Evolutionary conservation across 2,329 filamentous ascomycete genomes (phyloP).

Genomic region (Canariomyces notabilis): DNA sequence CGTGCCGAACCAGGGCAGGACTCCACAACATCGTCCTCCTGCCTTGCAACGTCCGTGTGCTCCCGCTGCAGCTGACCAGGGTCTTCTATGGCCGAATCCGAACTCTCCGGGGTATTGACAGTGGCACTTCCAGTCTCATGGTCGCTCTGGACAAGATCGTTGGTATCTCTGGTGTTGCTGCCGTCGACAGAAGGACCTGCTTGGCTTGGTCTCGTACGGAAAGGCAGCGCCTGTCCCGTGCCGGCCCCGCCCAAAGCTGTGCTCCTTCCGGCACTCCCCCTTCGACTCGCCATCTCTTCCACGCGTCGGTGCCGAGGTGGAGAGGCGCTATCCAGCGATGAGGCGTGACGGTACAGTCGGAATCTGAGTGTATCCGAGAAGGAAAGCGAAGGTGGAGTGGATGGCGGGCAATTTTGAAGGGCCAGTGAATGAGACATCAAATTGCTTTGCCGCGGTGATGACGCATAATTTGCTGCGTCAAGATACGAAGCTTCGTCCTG

Average conservation of each 20-base stretch:
- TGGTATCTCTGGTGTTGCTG: too few species aligned
- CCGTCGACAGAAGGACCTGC: background rate
- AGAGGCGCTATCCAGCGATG: slow-evolving; percentile 8
- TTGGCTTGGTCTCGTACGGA: background rate
- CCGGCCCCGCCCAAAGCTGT: background rate
- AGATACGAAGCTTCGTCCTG: slow-evolving; percentile 9
- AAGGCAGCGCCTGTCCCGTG: background rate
- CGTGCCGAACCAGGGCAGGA: background rate
- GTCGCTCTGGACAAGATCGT: background rate
- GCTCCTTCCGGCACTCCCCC: slow-evolving; percentile 4
- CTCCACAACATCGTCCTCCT: background rate
- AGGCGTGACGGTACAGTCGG: background rate
- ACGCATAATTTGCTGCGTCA: slow-evolving; percentile 9
- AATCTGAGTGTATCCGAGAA: slow-evolving; percentile 6
- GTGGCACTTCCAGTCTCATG: background rate
- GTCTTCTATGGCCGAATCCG: background rate
- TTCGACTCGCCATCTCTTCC: slow-evolving; percentile 5
- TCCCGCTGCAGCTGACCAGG: background rate
- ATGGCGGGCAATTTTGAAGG: slow-evolving; percentile 8
- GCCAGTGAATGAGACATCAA: slow-evolving; percentile 4
- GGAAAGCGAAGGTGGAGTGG: slow-evolving; percentile 7
- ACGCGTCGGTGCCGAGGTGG: slow-evolving; percentile 8
- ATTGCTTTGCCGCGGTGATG: slow-evolving; percentile 9
- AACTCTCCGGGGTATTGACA: background rate
- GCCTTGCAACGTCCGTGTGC: background rate